phyloP scores from a whole-genome alignment of 177 flowering plant genomes.

The Tripterygium wilfordii region DNA sequence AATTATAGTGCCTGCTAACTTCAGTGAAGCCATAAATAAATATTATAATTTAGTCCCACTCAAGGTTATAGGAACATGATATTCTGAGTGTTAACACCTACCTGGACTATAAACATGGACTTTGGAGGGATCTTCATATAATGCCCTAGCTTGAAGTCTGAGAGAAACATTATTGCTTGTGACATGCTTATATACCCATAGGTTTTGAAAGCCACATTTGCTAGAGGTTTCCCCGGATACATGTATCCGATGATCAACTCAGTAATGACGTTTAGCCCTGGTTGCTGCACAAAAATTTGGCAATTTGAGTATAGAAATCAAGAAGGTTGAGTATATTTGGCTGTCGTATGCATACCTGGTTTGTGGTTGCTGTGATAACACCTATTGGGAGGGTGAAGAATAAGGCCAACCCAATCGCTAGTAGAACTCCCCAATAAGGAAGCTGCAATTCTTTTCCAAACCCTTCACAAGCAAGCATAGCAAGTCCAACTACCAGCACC shows the following conservation, averaged over 20 bases:
- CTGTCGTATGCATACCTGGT: conserved; percentile 27
- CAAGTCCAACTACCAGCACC: conserved; percentile 15
- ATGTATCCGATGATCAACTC: conserved; percentile 49
- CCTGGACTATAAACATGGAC: conserved; percentile 58
- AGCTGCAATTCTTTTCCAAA: conserved; percentile 42
- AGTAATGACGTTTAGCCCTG: conserved; percentile 54
- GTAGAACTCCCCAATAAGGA: conserved; percentile 59
- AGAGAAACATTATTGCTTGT: conserved; percentile 43
- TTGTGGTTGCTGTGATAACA: conserved; percentile 50
- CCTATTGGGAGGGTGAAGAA: conserved; percentile 54
- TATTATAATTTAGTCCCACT: not conserved
- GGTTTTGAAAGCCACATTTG: conserved; percentile 53
- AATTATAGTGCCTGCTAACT: conserved; percentile 20
- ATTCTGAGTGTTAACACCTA: not conserved
- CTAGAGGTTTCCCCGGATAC: conserved; percentile 50
- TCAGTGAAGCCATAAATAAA: too few relatives aligned
- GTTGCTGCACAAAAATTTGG: conserved; percentile 20
- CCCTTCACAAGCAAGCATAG: conserved; percentile 44
- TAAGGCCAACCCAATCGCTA: conserved; percentile 34
- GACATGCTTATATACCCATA: conserved; percentile 59
- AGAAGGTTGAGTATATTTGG: not conserved
- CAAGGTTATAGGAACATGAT: too few relatives aligned
- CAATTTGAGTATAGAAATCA: too few relatives aligned
- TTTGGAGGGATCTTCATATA: conserved; percentile 71
- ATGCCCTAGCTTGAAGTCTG: conserved; percentile 62